Evolutionary conservation across 352 stramenopile species (phyloP), one percentile per base, ranked within the genome.

Genomic region (Phytopythium chamaehyphon): DNA sequence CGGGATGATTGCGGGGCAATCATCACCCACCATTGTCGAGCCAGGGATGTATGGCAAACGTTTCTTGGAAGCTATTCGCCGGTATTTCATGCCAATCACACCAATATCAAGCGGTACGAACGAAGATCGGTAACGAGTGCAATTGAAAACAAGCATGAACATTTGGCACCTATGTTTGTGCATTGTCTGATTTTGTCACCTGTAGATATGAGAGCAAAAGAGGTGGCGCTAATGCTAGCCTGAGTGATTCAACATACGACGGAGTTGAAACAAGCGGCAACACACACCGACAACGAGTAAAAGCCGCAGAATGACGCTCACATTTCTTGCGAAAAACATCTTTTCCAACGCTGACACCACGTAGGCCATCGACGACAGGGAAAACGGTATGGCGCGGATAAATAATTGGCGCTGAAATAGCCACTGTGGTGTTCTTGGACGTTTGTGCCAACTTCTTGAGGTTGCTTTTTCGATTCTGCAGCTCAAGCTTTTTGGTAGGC

Each of bases 21-120:
- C 92, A 19, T 98, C 98, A 40, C 92, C 92, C 9, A 99, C 97
- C 2, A 98, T 99, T 53, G 98, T 99, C 59, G 95, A 99, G 60
- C 96, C 97, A 5, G 86, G 80, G 6, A 66, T 97, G 28, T 99
- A 99, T 63, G 94, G 94, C 26, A 95, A 97, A 57, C 86, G 96
- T 15, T 98, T 99, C 55, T 83, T 69, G 24, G 94, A 97, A 61
- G 96, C 95, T 2, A 98, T 99, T 64, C 80, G 94, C 15, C 71
- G 93, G 37, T 99, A 99, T 58, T 99, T 99, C 63, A 98, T 98
- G 92, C 96, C 90, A 2, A 91, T 99, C 44, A 96, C 92, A 33
- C 75, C 80, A 46, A 83, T 91, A 51, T 80, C 79, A 6, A 84
- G 72, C 12, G 62, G 54, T 33, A 64, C 40, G 12, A 81, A 80